Evolutionary conservation across 2,329 filamentous ascomycete genomes (phyloP).

Genomic region (Sarocladium kiliense): DNA sequence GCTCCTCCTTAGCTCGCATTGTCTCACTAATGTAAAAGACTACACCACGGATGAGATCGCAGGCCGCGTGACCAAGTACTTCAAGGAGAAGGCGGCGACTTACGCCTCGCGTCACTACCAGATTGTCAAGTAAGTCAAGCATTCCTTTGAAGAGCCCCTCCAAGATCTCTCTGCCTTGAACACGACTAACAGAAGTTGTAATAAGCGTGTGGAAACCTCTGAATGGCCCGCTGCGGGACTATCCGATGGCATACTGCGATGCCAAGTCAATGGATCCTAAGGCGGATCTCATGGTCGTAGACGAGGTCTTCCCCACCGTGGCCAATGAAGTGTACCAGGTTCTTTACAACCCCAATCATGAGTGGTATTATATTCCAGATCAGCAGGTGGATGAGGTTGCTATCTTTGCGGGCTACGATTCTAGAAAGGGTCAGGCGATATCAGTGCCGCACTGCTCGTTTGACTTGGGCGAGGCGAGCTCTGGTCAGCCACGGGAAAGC

Average conservation of each 20-base stretch:
- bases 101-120: background rate
- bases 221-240: background rate
- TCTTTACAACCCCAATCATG: background rate
- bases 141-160: too few species aligned
- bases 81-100: background rate
- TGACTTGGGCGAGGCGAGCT: background rate
- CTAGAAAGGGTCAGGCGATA: background rate
- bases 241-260: background rate
- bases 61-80: background rate
- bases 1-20: background rate
- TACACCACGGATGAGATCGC: background rate
- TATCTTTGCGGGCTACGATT: background rate
- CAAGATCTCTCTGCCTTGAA: too few species aligned
- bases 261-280: background rate
- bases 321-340: background rate
- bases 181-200: too few species aligned
- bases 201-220: background rate
- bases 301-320: background rate
- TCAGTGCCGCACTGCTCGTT: background rate
- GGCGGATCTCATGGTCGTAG: background rate
- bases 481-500: background rate
- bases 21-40: background rate
- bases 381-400: background rate
- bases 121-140: background rate
- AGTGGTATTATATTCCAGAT: background rate